Percentiles rank a stretch among this genome's conserved stretches.
phyloP scores from a whole-genome alignment of 768 basidiomycete genomes.

The Suillus tomentosus region DNA sequence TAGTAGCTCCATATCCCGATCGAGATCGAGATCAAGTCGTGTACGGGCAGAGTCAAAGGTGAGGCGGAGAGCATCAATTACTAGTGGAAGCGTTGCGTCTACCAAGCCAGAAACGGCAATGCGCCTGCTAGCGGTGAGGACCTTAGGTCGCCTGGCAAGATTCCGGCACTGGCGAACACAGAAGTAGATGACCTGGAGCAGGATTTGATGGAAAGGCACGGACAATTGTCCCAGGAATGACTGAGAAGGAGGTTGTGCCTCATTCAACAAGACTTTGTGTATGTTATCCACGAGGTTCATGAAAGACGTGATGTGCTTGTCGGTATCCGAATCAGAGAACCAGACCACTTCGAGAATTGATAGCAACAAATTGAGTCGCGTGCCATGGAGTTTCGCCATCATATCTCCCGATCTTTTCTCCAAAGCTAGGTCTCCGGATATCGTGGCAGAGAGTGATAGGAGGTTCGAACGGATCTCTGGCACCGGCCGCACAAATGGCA shows the following conservation, averaged over 20 bases:
- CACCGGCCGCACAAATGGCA: constrained; percentile 55
- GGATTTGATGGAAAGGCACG: constrained; percentile 74
- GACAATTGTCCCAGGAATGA: constrained; percentile 70
- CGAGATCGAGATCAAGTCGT: constrained; percentile 61
- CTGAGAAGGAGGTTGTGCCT: constrained; percentile 68
- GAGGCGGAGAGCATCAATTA: constrained; percentile 66
- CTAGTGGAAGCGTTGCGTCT: constrained; percentile 61
- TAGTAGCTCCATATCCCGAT: constrained; percentile 79
- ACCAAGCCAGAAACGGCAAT: constrained; percentile 59
- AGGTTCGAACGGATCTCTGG: constrained; percentile 62
- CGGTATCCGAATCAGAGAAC: constrained; percentile 62
- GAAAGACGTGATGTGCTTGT: constrained; percentile 58
- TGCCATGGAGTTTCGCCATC: constrained; percentile 79
- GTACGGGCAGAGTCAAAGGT: constrained; percentile 66
- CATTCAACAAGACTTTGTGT: constrained; percentile 67
- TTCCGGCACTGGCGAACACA: constrained; percentile 64
- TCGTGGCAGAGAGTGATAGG: constrained; percentile 57
- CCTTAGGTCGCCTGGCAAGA: constrained; percentile 49
- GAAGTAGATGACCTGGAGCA: constrained; percentile 83
- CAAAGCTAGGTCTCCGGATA: constrained; percentile 64
- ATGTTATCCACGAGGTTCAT: constrained; percentile 61
- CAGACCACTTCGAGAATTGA: constrained; percentile 79
- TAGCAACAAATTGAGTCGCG: constrained; percentile 72
- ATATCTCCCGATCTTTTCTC: constrained; percentile 81
- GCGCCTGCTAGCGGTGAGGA: constrained; percentile 61